These are phyloP conservation scores for Zalaria sp. DNA, from an alignment of 2,329 filamentous ascomycete species.

Conservation along the genomic window DNA sequence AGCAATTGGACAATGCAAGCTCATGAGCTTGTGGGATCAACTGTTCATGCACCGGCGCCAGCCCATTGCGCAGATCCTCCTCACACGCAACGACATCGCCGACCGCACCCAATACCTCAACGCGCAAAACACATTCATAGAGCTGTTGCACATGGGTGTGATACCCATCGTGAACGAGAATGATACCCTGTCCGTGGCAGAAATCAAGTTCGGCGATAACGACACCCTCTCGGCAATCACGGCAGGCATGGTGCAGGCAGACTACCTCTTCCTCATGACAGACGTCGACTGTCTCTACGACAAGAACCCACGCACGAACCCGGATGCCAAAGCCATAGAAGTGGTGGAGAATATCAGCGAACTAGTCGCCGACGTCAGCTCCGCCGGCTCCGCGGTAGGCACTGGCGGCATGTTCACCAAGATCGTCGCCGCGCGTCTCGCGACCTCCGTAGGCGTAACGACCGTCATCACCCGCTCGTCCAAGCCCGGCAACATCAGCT, in stretches of 20 bases:
- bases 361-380: constrained; percentile 79
- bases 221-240: constrained; percentile 95
- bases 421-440: constrained; percentile 81
- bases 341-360: constrained; percentile 79
- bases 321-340: constrained; percentile 79
- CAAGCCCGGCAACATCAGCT: constrained; percentile 81
- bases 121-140: constrained; percentile 85
- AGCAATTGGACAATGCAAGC: constrained; percentile 86
- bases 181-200: constrained; percentile 86
- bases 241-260: constrained; percentile 90
- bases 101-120: constrained; percentile 93
- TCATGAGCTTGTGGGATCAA: constrained; percentile 92
- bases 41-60: constrained; percentile 78
- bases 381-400: constrained; percentile 73
- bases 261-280: constrained; percentile 96
- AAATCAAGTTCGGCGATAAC: constrained; percentile 99
- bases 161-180: constrained; percentile 99
- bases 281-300: constrained; percentile 97
- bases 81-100: constrained; percentile 92
- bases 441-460: constrained; percentile 86
- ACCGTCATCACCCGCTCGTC: constrained; percentile 90
- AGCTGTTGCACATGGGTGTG: constrained; percentile 85
- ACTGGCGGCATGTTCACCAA: constrained; percentile 98
- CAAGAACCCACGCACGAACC: constrained; percentile 76
- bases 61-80: constrained; percentile 83